Percentiles rank a stretch among this genome's conserved stretches.
Evolutionary conservation across 1,139 yeast species (phyloP).

Genomic region (Debaryomyces nepalensis): DNA sequence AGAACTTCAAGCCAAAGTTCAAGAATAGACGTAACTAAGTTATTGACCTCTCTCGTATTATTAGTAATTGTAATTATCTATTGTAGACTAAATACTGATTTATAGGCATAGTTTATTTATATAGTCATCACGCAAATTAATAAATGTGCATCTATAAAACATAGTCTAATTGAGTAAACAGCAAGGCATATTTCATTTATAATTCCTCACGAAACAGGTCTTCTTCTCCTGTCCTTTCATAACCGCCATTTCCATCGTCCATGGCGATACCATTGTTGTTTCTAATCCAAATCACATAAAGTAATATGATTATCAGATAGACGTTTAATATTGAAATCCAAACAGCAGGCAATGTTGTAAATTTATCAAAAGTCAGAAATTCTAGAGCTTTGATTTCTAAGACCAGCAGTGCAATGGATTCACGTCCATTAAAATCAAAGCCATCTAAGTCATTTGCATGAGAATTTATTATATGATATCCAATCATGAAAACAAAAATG

Average conservation of each 20-base stretch:
- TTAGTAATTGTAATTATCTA: slow-evolving; percentile 7
- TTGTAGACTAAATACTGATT: slow-evolving; percentile 6
- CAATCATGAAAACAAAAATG: slow-evolving; percentile 14
- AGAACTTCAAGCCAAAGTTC: slow-evolving; percentile 19
- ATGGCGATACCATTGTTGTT: slow-evolving; percentile 39
- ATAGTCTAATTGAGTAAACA: too few relatives aligned
- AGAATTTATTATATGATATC: background rate
- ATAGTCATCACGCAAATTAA: slow-evolving; percentile 3
- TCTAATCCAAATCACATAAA: slow-evolving; percentile 43
- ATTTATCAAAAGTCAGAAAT: slow-evolving; percentile 3
- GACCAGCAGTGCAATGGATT: background rate
- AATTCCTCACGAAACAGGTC: slow-evolving; percentile 1
- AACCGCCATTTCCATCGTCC: slow-evolving; percentile 21
- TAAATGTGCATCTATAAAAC: background rate
- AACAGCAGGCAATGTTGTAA: slow-evolving; percentile 6
- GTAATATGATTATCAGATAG: slow-evolving; percentile 24
- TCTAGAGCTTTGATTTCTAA: slow-evolving; percentile 1
- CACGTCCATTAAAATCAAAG: background rate
- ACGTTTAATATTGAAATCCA: slow-evolving; percentile 24
- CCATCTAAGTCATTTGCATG: background rate
- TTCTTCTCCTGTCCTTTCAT: background rate
- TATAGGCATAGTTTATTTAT: slow-evolving; percentile 5
- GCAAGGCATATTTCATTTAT: too few relatives aligned
- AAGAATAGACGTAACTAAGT: slow-evolving; percentile 11
- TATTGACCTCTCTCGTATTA: slow-evolving; percentile 1